These are phyloP conservation scores for Tolypocladium ovalisporum DNA, from an alignment of 2,329 filamentous ascomycete species.

Conservation along the genomic window DNA sequence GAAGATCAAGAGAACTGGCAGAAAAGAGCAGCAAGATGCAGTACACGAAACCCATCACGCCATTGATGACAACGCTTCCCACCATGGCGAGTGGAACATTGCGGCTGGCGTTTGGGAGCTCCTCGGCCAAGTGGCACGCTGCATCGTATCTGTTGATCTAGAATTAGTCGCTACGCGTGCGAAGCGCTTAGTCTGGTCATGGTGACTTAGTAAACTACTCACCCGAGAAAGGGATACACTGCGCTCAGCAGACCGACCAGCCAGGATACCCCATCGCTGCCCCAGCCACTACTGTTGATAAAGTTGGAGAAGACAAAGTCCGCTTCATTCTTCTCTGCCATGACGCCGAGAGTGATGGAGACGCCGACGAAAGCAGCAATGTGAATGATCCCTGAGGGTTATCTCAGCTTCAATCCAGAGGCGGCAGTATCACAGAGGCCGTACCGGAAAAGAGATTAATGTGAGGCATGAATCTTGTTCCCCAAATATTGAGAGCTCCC, in stretches of 20 bases:
- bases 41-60: constrained; percentile 31
- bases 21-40: constrained; percentile 31
- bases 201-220: not conserved
- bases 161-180: too few relatives aligned
- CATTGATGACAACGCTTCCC: constrained; percentile 26
- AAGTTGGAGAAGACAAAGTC: constrained; percentile 20
- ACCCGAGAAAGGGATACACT: constrained; percentile 23
- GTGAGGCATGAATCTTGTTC: constrained; percentile 22
- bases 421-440: not conserved
- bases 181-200: too few relatives aligned
- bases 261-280: constrained; percentile 19
- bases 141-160: constrained; percentile 25
- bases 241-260: constrained; percentile 19
- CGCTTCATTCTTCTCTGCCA: constrained; percentile 17
- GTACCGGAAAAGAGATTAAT: constrained; percentile 17
- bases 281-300: constrained; percentile 20
- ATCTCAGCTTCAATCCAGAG: not conserved
- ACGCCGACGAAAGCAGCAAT: constrained; percentile 15
- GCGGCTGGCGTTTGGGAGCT: constrained; percentile 19
- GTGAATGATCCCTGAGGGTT: constrained; percentile 13
- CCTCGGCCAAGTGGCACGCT: constrained; percentile 20
- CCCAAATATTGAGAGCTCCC: constrained; percentile 29
- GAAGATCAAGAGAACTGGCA: constrained; percentile 28
- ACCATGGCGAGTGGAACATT: constrained; percentile 23
- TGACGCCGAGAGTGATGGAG: constrained; percentile 15